A percentile compares a stretch with the other conserved stretches of the same genome.
phyloP scores from a whole-genome alignment of 75 land plant species.

The Isoetes taiwanensis region DNA sequence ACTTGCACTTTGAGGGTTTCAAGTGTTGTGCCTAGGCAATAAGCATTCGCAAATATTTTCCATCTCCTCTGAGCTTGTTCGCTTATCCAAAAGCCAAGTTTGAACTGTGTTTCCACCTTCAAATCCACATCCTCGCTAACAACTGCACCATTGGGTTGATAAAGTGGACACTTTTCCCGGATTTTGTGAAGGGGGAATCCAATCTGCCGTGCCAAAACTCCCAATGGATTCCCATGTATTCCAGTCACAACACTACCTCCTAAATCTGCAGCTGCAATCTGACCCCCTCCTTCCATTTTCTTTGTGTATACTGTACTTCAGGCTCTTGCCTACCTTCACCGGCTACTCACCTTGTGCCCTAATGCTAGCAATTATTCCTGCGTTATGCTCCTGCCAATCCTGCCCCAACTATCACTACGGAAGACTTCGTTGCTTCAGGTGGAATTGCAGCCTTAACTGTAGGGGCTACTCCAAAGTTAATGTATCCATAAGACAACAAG shows the following conservation, averaged over 20 bases:
- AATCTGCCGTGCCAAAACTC: conserved; percentile 75
- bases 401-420: conserved; percentile 71
- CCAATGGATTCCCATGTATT: conserved; percentile 84
- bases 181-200: conserved; percentile 57
- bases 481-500: conserved; percentile 61
- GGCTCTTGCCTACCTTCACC: conserved; percentile 88
- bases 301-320: conserved; percentile 87
- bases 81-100: conserved; percentile 69
- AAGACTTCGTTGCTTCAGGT: conserved; percentile 32
- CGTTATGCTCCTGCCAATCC: conserved; percentile 63
- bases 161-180: conserved; percentile 86
- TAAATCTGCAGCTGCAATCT: conserved; percentile 70
- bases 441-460: conserved; percentile 36
- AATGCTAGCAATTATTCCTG: conserved; percentile 48
- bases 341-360: conserved; percentile 76
- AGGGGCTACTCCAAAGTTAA: conserved; percentile 82
- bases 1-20: conserved; percentile 54
- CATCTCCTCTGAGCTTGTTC: conserved; percentile 65
- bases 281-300: conserved; percentile 65
- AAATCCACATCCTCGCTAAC: conserved; percentile 52
- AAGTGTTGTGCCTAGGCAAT: conserved; percentile 76
- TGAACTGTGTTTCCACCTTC: conserved; percentile 76
- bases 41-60: conserved; percentile 68
- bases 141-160: conserved; percentile 63
- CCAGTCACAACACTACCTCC: conserved; percentile 98